Base-by-base conservation (phyloP, 371 early-diverging fungal species). In the Blastocladiella emersonii region DNA sequence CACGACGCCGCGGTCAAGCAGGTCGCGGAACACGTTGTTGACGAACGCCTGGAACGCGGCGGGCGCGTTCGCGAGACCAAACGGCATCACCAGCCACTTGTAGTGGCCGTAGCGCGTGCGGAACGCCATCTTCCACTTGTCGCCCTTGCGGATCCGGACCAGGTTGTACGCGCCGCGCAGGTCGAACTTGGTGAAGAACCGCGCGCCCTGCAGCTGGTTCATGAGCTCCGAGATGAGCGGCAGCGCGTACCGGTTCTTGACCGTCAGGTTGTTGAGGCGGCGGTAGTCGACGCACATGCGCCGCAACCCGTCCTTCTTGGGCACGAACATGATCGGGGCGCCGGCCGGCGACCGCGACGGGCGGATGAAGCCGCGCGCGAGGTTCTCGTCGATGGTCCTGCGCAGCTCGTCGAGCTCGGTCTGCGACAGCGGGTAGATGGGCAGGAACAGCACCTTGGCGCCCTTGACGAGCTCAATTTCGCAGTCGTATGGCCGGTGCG, bases 281-380 rank as follows among this genome's bases (percentile, higher is more conserved):
- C 77, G 69, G 62, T 79, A 86, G 45, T 83, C 80, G 0, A 76
- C 65, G 59, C 77, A 78, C 56, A 79, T 23, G 0, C 76, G 70
- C 35, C 80, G 15, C 4, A 62, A n/a, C 6, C 83, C 81, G 41
- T 78, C 75, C 48, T 82, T 80, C 67, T 84, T 80, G 8, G 67
- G 64, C 0, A 78, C 82, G n/a, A n/a, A n/a, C n/a, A n/a, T n/a
- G n/a, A n/a, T n/a, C n/a, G n/a, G n/a, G n/a, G n/a, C n/a, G n/a
- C n/a, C n/a, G n/a, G n/a, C n/a, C n/a, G n/a, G n/a, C n/a, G n/a
- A n/a, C n/a, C n/a, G n/a, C n/a, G n/a, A n/a, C n/a, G n/a, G n/a
- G n/a, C n/a, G n/a, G n/a, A n/a, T n/a, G n/a, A n/a, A n/a, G n/a
- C n/a, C n/a, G n/a, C n/a, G n/a, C n/a, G n/a, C n/a, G n/a, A n/a